Conservation (phyloP, 768 basidiomycete species). For the Ephemerocybe angulata region DNA sequence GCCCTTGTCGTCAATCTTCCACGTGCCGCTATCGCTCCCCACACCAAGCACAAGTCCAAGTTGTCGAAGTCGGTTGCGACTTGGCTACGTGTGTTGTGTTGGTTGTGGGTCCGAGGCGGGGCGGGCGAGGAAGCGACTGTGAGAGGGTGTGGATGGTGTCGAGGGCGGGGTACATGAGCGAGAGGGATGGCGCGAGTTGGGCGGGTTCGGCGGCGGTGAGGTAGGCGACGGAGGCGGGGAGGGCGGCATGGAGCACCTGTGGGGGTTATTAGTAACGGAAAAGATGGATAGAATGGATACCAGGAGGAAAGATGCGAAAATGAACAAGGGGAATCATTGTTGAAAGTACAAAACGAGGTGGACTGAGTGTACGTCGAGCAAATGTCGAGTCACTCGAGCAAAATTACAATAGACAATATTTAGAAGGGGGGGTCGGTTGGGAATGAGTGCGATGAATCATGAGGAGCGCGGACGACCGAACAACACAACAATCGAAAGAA, state of each 20-base stretch:
- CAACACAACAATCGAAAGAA: too few species aligned
- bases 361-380: too few species aligned
- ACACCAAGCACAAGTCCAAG: too few species aligned
- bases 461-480: too few species aligned
- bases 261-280: too few species aligned
- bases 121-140: conserved; percentile 30
- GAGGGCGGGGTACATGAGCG: conserved; percentile 68
- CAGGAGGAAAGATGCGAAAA: neutral
- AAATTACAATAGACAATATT: too few species aligned
- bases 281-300: conserved; percentile 2
- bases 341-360: too few species aligned
- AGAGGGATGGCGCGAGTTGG: conserved; percentile 58
- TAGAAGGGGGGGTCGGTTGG: too few species aligned
- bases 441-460: too few species aligned
- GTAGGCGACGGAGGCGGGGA: conserved; percentile 67
- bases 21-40: neutral
- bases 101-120: conserved; percentile 16
- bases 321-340: neutral
- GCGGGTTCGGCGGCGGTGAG: conserved; percentile 56
- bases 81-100: conserved; percentile 35
- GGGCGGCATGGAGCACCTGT: conserved; percentile 70
- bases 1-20: neutral
- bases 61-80: too few species aligned
- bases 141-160: conserved; percentile 64
- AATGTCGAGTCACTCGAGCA: too few species aligned